Base-by-base conservation (phyloP, 345 rosid species). In the Gossypium sturtianum region DNA sequence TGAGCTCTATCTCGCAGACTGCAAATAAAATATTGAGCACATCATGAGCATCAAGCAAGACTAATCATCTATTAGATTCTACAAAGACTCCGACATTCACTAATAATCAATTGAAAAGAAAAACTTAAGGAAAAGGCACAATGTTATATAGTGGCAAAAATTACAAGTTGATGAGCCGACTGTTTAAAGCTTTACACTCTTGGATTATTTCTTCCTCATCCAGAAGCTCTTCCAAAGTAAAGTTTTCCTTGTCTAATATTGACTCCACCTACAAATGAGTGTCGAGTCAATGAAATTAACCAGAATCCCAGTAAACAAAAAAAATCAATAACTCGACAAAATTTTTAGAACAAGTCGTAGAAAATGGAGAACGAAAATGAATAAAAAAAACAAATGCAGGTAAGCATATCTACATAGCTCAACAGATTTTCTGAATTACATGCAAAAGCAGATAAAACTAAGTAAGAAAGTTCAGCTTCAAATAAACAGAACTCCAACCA, bases 131-230 rank as follows among this genome's bases (percentile, higher is more conserved):
- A 16, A 11, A 65, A 54, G 8, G 25, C 63, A 56, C 12, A 67
- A 67, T 23, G 56, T 8, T 25, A 22, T 68, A 68, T 27, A 15
- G 57, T 23, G 11, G 72, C 4, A 10, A 27, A 27, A 75, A 72
- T 84, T 92, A 96, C 99, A 93, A 96, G 69, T 91, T 91, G 27
- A 96, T 93, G 47, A 96, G 98, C 25, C 99, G 97, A 75, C 92
- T 90, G 81, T 96, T 96, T 75, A 96, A 84, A 56, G 92, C 98
- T 85, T 93, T 96, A 98, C 99, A 96, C 79, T 96, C 99, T 86
- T 96, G 99, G 72, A 96, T 93, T 81, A 96, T 90, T 80, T 96
- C 99, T 89, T 96, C 99, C 86, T 96, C 99, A 54, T 96, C 98
- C 77, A 96, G 82, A 82, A 96, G 97, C 91, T 93, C 98, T 74